Evolutionary conservation across 805 yeast genomes (phyloP).

Genomic region (Wickerhamomyces silvicola): DNA sequence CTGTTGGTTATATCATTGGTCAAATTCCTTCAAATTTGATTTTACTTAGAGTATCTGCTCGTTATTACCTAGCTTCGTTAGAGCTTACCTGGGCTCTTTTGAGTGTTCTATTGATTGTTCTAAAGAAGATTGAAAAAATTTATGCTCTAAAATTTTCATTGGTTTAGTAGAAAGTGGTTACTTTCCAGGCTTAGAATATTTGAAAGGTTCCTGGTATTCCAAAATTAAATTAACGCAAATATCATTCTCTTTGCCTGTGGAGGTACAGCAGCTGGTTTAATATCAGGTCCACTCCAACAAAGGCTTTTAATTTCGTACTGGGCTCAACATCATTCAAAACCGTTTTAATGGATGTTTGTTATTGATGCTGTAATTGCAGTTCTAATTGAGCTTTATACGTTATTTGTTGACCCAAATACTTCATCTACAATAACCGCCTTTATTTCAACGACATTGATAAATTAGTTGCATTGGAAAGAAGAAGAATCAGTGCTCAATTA

Average conservation of each 20-base stretch:
- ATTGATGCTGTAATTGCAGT: constrained; percentile 33
- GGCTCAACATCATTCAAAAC: constrained; percentile 16
- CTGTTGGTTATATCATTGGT: constrained; percentile 44
- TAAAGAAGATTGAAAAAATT: constrained; percentile 14
- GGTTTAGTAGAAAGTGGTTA: constrained; percentile 39
- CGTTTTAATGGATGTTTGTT: constrained; percentile 38
- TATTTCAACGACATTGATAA: constrained; percentile 34
- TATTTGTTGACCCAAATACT: constrained; percentile 35
- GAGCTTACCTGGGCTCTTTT: constrained; percentile 38
- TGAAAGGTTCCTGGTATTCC: constrained; percentile 26
- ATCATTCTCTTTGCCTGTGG: constrained; percentile 25
- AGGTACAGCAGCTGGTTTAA: constrained; percentile 25
- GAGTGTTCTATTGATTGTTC: constrained; percentile 19
- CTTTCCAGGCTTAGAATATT: constrained; percentile 24
- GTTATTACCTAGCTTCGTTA: constrained; percentile 35
- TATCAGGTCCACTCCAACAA: constrained; percentile 32
- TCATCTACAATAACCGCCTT: constrained; percentile 35
- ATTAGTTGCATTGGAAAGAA: constrained; percentile 39
- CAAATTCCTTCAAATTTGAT: constrained; percentile 38
- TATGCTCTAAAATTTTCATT: constrained; percentile 29
- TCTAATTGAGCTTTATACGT: constrained; percentile 37
- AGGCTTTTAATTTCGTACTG: constrained; percentile 19
- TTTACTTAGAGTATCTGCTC: constrained; percentile 28
- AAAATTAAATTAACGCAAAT: constrained; percentile 26
- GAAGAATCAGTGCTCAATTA: constrained; percentile 34